phyloP scores from a whole-genome alignment of 495 filamentous ascomycete genomes.

The Penicillium herquei region DNA sequence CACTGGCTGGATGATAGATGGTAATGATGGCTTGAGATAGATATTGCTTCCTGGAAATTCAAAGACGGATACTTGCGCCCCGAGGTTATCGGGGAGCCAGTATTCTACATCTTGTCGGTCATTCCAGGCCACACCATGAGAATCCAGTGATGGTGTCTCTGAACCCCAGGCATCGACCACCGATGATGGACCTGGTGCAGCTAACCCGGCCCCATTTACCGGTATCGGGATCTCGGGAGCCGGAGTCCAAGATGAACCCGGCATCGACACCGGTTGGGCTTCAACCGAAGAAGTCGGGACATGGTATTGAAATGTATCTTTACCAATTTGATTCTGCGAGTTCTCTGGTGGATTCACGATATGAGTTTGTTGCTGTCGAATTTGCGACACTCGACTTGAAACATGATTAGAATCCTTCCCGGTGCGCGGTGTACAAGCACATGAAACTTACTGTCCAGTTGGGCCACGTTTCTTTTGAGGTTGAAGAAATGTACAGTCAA shows the following conservation, averaged over 20 bases:
- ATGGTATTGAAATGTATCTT: conserved; percentile 23
- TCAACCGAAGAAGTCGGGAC: conserved; percentile 20
- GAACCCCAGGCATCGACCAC: conserved; percentile 24
- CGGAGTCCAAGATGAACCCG: conserved; percentile 21
- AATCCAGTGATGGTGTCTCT: conserved; percentile 24
- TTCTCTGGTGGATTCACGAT: conserved; percentile 8
- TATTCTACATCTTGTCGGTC: conserved; percentile 37
- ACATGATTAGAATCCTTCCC: conserved; percentile 5
- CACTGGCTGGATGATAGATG: conserved; percentile 38
- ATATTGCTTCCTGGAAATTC: conserved; percentile 41
- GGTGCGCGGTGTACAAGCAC: neutral
- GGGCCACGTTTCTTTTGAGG: conserved; percentile 46
- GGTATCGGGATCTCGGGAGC: conserved; percentile 21
- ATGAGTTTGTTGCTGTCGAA: conserved; percentile 39
- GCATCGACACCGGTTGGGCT: conserved; percentile 18
- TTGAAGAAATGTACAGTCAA: conserved; percentile 46
- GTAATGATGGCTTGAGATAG: conserved; percentile 38
- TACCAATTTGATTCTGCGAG: conserved; percentile 13
- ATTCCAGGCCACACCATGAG: conserved; percentile 31
- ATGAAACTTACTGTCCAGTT: conserved; percentile 37
- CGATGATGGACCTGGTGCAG: conserved; percentile 7
- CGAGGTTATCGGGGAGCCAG: conserved; percentile 42
- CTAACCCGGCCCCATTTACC: conserved; percentile 19
- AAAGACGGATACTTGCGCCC: conserved; percentile 34
- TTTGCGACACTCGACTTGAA: conserved; percentile 40